phyloP scores from a whole-genome alignment of 352 stramenopile species.

The Chloridella minuta region DNA sequence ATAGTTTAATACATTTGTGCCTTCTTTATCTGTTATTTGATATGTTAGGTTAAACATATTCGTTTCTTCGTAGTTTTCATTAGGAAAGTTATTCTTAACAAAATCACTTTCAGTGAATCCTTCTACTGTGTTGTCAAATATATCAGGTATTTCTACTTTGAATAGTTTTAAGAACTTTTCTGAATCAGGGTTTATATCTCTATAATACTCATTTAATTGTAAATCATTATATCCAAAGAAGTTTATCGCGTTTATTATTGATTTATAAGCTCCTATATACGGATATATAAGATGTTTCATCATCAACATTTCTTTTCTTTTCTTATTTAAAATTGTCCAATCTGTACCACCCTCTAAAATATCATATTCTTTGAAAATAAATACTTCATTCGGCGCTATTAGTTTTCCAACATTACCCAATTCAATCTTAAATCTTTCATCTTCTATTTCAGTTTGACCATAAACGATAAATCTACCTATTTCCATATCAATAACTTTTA shows the following conservation, averaged over 20 bases:
- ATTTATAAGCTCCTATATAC: constrained; percentile 4
- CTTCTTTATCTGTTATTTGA: constrained; percentile 11
- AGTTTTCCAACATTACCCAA: background rate
- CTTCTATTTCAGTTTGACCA: constrained; percentile 8
- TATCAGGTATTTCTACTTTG: background rate
- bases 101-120: background rate
- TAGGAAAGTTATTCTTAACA: background rate
- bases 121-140: background rate
- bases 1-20: background rate
- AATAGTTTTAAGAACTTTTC: constrained; percentile 1
- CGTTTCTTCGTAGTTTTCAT: background rate
- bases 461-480: constrained; percentile 1
- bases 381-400: background rate
- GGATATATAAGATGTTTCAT: background rate
- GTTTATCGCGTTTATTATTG: background rate
- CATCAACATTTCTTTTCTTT: constrained; percentile 2
- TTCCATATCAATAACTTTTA: background rate
- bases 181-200: background rate
- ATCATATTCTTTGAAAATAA: constrained; percentile 1
- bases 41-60: background rate
- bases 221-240: constrained; percentile 11
- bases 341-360: constrained; percentile 2
- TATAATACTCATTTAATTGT: background rate
- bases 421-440: constrained; percentile 5
- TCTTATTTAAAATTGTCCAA: background rate